Percentiles rank a stretch among this genome's conserved stretches.
phyloP scores from a whole-genome alignment of 176 grass and related monocot species.

The Bromus sterilis region DNA sequence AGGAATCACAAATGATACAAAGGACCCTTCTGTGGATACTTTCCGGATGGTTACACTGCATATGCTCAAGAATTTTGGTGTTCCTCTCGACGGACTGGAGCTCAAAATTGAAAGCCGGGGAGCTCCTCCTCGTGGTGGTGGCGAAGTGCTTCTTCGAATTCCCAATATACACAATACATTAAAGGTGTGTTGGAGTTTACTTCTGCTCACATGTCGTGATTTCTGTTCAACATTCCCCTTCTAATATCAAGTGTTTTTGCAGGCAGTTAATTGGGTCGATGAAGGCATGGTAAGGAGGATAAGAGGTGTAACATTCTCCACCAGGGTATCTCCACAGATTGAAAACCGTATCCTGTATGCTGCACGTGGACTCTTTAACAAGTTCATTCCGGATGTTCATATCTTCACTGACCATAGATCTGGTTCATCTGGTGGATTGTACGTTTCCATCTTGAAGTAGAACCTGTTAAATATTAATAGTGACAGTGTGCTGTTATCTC shows the following conservation, averaged over 20 bases:
- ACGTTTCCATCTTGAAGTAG: neutral
- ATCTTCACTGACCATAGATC: slow-evolving; percentile 74
- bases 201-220: neutral
- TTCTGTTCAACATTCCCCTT: neutral
- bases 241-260: slow-evolving; percentile 21
- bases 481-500: neutral
- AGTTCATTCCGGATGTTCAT: slow-evolving; percentile 87
- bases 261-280: slow-evolving; percentile 76
- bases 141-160: slow-evolving; percentile 71
- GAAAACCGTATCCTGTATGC: slow-evolving; percentile 60
- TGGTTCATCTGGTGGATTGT: slow-evolving; percentile 62
- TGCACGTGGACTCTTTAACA: slow-evolving; percentile 81
- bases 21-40: slow-evolving; percentile 71
- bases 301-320: slow-evolving; percentile 79
- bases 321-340: slow-evolving; percentile 67
- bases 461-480: neutral
- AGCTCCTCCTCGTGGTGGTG: slow-evolving; percentile 72
- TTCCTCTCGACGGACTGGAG: slow-evolving; percentile 76
- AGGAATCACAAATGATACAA: slow-evolving; percentile 94
- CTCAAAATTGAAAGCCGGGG: slow-evolving; percentile 82
- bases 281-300: slow-evolving; percentile 97
- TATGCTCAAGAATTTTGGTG: slow-evolving; percentile 83
- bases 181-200: slow-evolving; percentile 28
- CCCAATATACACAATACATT: slow-evolving; percentile 57
- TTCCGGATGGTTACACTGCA: slow-evolving; percentile 73